Evolutionary conservation across 2,329 filamentous ascomycete species (phyloP).

Genomic region (Aplosporella prunicola): DNA sequence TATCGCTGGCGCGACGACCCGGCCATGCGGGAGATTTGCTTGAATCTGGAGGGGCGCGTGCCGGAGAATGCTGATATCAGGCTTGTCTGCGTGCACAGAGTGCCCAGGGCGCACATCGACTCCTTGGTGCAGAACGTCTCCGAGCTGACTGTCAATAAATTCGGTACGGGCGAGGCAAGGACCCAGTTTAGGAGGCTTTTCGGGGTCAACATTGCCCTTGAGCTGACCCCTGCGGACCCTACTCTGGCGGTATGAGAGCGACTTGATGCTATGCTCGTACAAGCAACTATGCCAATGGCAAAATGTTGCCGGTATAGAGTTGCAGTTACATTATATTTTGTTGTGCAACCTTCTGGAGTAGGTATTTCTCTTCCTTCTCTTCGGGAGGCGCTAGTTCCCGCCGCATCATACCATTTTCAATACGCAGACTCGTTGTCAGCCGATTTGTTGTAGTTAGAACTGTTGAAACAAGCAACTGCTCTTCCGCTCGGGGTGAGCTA

Average conservation of each 20-base stretch:
- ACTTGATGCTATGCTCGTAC: too few relatives aligned
- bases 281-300: too few relatives aligned
- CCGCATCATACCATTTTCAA: too few relatives aligned
- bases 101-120: constrained; percentile 35
- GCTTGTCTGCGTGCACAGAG: constrained; percentile 27
- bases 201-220: constrained; percentile 13
- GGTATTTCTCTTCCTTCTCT: too few relatives aligned
- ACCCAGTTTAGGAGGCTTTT: constrained; percentile 23
- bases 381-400: too few relatives aligned
- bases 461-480: too few relatives aligned
- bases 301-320: too few relatives aligned
- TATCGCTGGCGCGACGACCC: constrained; percentile 28
- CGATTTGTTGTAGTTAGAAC: too few relatives aligned
- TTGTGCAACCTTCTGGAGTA: too few relatives aligned
- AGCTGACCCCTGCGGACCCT: constrained; percentile 7
- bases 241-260: background rate
- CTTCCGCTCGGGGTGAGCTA: too few relatives aligned
- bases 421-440: too few relatives aligned
- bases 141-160: constrained; percentile 32
- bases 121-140: constrained; percentile 43
- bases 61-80: constrained; percentile 21
- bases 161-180: constrained; percentile 19
- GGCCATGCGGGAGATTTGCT: constrained; percentile 25
- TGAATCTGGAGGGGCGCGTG: constrained; percentile 22
- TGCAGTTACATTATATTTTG: too few relatives aligned